Conservation (phyloP, 176 grass and related monocot genomes). For the Zoysia pacifica region DNA sequence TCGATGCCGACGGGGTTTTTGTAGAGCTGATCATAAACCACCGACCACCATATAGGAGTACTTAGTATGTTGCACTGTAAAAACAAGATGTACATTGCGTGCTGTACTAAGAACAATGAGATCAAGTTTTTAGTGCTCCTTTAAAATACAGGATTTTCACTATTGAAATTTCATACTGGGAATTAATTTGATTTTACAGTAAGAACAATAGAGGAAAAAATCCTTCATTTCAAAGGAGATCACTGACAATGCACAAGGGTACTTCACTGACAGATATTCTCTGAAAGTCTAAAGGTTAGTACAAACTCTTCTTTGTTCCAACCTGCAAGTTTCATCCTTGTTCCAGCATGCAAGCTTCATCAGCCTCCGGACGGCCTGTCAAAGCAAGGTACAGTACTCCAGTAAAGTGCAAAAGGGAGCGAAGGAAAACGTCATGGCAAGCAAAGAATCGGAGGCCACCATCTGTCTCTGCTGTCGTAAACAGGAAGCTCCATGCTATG, state of each 20-base stretch:
- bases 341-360: background rate
- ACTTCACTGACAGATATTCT: background rate
- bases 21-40: background rate
- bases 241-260: no score
- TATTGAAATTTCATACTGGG: no score
- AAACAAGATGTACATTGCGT: background rate
- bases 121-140: background rate
- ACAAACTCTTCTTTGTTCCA: background rate
- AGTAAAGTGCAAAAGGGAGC: background rate
- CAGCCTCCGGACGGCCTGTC: background rate
- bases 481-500: background rate
- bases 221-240: no score
- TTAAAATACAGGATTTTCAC: no score
- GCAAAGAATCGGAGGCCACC: slow-evolving; percentile 31
- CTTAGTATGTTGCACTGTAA: background rate
- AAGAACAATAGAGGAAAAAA: no score
- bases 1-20: background rate
- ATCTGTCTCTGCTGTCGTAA: background rate
- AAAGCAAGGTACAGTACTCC: background rate
- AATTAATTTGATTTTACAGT: no score
- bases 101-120: background rate
- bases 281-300: background rate
- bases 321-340: background rate
- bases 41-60: background rate
- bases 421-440: slow-evolving; percentile 17